Percentiles rank a stretch among this genome's conserved stretches.
Evolutionary conservation across 139 green algal species (phyloP).

Genomic region (Picochlorum sp.): DNA sequence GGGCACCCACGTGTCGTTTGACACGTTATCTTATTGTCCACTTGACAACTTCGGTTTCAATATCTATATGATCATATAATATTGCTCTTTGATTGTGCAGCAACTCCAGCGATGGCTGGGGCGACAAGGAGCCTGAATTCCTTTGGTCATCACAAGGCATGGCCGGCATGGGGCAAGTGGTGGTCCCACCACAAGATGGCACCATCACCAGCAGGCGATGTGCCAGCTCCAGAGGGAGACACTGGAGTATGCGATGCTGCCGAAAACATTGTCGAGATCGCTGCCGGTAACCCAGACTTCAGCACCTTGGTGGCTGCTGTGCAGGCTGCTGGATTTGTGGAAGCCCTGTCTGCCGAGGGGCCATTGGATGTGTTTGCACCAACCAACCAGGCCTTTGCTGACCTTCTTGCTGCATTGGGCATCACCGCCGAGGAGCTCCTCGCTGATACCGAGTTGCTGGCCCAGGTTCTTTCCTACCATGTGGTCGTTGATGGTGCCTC

Average conservation of each 20-base stretch:
- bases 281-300: slow-evolving; percentile 9
- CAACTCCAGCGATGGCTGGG: too few species aligned
- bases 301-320: slow-evolving; percentile 12
- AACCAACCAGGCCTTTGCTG: slow-evolving; percentile 41
- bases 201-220: too few species aligned
- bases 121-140: too few species aligned
- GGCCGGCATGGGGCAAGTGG: too few species aligned
- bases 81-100: too few species aligned
- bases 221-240: too few species aligned
- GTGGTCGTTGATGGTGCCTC: slow-evolving; percentile 24
- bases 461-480: slow-evolving; percentile 32
- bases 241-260: neutral
- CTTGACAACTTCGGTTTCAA: too few species aligned
- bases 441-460: slow-evolving; percentile 1
- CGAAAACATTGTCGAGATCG: slow-evolving; percentile 13
- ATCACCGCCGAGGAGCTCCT: slow-evolving; percentile 29
- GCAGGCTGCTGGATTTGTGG: slow-evolving; percentile 5
- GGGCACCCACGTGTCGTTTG: neutral
- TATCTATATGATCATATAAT: too few species aligned
- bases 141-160: too few species aligned
- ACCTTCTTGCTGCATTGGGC: slow-evolving; percentile 8
- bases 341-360: slow-evolving; percentile 15
- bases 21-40: neutral
- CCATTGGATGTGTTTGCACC: slow-evolving; percentile 41
- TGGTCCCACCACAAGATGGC: too few species aligned